A percentile compares a stretch with the other conserved stretches of the same genome.
These are phyloP conservation scores for Apophysomyces sp. DNA, from an alignment of 371 early-diverging fungal genomes.

Conservation along the genomic window DNA sequence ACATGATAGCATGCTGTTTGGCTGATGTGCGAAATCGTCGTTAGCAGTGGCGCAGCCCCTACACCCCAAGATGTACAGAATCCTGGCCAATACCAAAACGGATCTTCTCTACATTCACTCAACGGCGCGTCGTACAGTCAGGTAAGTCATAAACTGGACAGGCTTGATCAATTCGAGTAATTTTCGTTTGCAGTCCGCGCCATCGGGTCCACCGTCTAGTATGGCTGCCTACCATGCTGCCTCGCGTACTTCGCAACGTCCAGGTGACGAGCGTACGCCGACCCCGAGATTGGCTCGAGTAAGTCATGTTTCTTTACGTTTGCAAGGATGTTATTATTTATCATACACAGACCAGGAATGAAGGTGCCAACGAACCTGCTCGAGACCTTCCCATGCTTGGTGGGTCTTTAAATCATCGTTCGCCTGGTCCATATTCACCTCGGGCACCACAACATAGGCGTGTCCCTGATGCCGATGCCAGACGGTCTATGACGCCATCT, in stretches of 20 bases:
- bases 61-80: constrained; percentile 64
- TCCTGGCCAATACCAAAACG: constrained; percentile 47
- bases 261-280: constrained; percentile 1
- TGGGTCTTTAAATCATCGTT: constrained; percentile 23
- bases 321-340: background rate
- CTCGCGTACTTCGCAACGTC: background rate
- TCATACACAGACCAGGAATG: constrained; percentile 20
- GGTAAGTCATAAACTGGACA: background rate
- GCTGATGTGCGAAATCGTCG: too few species aligned
- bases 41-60: constrained; percentile 48
- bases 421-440: constrained; percentile 38
- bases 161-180: too few species aligned
- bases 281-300: constrained; percentile 1
- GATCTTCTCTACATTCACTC: constrained; percentile 27
- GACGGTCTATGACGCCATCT: too few species aligned
- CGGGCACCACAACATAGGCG: constrained; percentile 15
- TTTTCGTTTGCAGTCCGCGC: too few species aligned
- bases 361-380: constrained; percentile 27
- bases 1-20: too few species aligned
- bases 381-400: constrained; percentile 47
- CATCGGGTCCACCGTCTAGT: constrained; percentile 3
- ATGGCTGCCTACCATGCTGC: constrained; percentile 8
- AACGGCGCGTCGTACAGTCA: constrained; percentile 29
- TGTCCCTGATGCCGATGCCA: constrained; percentile 43
- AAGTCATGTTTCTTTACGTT: background rate